Evolutionary conservation across 345 rosid genomes (phyloP).

Genomic region (Cardiospermum halicacabum): DNA sequence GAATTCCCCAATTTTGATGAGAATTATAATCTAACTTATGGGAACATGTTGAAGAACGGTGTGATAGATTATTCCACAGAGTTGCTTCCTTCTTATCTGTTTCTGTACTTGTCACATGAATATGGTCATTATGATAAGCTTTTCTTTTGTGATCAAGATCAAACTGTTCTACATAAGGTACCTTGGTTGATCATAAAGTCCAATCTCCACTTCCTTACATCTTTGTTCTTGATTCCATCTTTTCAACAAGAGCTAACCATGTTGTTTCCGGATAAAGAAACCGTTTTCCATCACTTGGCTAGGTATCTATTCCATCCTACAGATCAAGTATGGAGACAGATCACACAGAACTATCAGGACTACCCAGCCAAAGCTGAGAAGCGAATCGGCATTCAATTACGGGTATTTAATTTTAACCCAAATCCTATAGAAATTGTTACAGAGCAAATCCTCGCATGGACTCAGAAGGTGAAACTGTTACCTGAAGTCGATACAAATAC

Average conservation of each 20-base stretch:
- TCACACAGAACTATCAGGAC: conserved; percentile 5
- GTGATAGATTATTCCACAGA: conserved; percentile 8
- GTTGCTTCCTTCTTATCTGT: conserved; percentile 9
- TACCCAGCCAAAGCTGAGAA: conserved; percentile 5
- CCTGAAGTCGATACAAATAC: conserved; percentile 3
- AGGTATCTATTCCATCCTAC: conserved; percentile 18
- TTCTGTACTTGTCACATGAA: conserved; percentile 15
- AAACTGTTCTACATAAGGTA: conserved; percentile 5
- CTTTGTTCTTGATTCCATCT: conserved; percentile 16
- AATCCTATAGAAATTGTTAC: conserved; percentile 12
- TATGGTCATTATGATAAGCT: conserved; percentile 18
- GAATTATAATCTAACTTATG: conserved; percentile 6
- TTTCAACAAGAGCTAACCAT: conserved; percentile 13
- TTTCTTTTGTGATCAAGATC: conserved; percentile 17
- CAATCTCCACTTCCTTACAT: conserved; percentile 17
- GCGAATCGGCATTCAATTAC: conserved; percentile 14
- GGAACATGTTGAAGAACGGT: conserved; percentile 11
- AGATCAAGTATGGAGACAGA: conserved; percentile 9
- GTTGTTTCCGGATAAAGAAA: conserved; percentile 19
- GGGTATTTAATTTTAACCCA: conserved; percentile 6
- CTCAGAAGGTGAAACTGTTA: conserved; percentile 9
- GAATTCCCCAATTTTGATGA: conserved; percentile 6
- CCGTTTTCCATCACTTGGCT: conserved; percentile 17
- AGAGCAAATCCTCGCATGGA: conserved; percentile 13
- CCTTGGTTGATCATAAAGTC: conserved; percentile 20